phyloP scores from a whole-genome alignment of 2,329 filamentous ascomycete species.

The Phyllosticta citriasiana region DNA sequence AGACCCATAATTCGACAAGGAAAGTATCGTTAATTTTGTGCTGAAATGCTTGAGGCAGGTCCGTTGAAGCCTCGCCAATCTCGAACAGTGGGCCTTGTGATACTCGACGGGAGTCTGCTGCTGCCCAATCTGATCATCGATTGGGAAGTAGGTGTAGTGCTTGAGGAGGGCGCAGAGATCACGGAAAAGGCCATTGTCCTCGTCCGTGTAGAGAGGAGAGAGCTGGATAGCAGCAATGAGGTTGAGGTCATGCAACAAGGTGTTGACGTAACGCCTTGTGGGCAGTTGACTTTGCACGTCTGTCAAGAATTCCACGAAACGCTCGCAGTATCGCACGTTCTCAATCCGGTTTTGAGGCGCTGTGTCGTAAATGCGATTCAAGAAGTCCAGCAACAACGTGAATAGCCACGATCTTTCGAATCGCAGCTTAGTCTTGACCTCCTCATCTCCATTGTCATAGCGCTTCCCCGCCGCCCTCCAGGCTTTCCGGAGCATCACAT shows the following conservation, averaged over 20 bases:
- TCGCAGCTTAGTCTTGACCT: slow-evolving; percentile 64
- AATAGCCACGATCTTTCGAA: slow-evolving; percentile 95
- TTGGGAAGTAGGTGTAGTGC: slow-evolving; percentile 80
- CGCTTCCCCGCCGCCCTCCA: slow-evolving; percentile 83
- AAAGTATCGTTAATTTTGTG: slow-evolving; percentile 81
- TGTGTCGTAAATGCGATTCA: slow-evolving; percentile 57
- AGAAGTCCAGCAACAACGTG: slow-evolving; percentile 72
- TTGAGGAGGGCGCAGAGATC: slow-evolving; percentile 71
- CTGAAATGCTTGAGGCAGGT: slow-evolving; percentile 73
- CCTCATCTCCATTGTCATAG: slow-evolving; percentile 76
- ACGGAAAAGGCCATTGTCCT: slow-evolving; percentile 65
- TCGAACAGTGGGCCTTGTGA: slow-evolving; percentile 69
- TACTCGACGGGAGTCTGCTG: slow-evolving; percentile 63
- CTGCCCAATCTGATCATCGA: slow-evolving; percentile 80
- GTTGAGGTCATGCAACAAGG: slow-evolving; percentile 76
- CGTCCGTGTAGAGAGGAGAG: slow-evolving; percentile 67
- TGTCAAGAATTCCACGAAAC: slow-evolving; percentile 82
- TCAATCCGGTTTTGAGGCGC: slow-evolving; percentile 26
- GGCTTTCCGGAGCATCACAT: slow-evolving; percentile 68
- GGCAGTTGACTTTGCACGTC: slow-evolving; percentile 90
- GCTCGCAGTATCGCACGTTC: slow-evolving; percentile 73
- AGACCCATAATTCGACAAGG: slow-evolving; percentile 83
- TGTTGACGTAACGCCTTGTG: slow-evolving; percentile 87
- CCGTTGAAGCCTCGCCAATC: slow-evolving; percentile 69
- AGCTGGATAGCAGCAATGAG: slow-evolving; percentile 65